A percentile compares a stretch with the other conserved stretches of the same genome.
These are phyloP conservation scores for Chaetothyriales sp. DNA, from an alignment of 2,329 filamentous ascomycete species.

Conservation along the genomic window DNA sequence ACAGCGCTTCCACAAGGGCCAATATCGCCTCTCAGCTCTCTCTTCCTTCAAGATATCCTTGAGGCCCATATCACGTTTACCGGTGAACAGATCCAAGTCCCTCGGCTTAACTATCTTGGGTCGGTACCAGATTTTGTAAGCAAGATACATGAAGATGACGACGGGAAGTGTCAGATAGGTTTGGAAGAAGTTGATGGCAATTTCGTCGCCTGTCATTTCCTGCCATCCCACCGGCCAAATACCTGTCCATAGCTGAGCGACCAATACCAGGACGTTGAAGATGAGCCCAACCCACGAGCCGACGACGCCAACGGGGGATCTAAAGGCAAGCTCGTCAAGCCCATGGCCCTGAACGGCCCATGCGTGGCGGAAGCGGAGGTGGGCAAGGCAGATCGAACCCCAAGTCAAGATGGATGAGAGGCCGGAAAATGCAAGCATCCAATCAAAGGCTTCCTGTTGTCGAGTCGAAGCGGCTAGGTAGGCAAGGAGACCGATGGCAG, in stretches of 20 bases:
- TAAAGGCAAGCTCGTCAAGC: slow-evolving; percentile 53
- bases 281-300: slow-evolving; percentile 50
- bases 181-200: slow-evolving; percentile 21
- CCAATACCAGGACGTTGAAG: slow-evolving; percentile 41
- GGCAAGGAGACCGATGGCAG: slow-evolving; percentile 28
- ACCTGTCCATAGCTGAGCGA: slow-evolving; percentile 35
- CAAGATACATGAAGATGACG: slow-evolving; percentile 43
- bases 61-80: slow-evolving; percentile 72
- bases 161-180: slow-evolving; percentile 21
- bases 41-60: slow-evolving; percentile 68
- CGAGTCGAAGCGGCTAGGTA: slow-evolving; percentile 29
- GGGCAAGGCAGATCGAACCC: slow-evolving; percentile 51
- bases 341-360: slow-evolving; percentile 46
- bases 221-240: slow-evolving; percentile 17
- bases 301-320: slow-evolving; percentile 43
- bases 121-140: slow-evolving; percentile 61
- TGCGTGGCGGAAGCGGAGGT: slow-evolving; percentile 53
- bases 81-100: slow-evolving; percentile 80
- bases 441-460: slow-evolving; percentile 45
- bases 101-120: slow-evolving; percentile 53
- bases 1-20: slow-evolving; percentile 63
- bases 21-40: slow-evolving; percentile 53
- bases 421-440: slow-evolving; percentile 52
- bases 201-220: slow-evolving; percentile 8
- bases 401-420: slow-evolving; percentile 52